These are phyloP conservation scores for Echinochloa phyllopogon DNA, from an alignment of 176 grass and related monocot species.

Conservation along the genomic window DNA sequence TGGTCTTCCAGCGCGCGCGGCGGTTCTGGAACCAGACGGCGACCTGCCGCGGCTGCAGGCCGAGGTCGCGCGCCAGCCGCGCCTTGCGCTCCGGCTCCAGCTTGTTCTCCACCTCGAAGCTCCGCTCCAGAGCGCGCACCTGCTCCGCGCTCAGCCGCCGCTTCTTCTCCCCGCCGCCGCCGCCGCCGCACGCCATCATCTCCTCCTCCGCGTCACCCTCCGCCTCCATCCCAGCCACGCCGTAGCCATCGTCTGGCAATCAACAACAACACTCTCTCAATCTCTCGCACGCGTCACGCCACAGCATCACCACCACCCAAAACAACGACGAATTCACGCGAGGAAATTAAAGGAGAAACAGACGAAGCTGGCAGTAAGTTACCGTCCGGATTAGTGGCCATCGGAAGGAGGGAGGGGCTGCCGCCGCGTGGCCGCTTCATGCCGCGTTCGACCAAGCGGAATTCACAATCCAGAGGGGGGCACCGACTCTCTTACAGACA, in stretches of 20 bases:
- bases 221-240: conserved; percentile 48
- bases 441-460: not conserved
- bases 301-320: not conserved
- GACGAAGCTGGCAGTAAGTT: not conserved
- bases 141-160: conserved; percentile 78
- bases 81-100: conserved; percentile 90
- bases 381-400: conserved; percentile 33
- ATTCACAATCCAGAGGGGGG: conserved; percentile 34
- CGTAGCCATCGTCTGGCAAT: conserved; percentile 42
- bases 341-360: not conserved
- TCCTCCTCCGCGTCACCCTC: conserved; percentile 48
- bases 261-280: conserved; percentile 1
- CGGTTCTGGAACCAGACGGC: conserved; percentile 99
- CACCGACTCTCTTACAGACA: not conserved
- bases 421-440: conserved; percentile 52
- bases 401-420: conserved; percentile 27
- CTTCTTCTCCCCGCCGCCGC: conserved; percentile 82
- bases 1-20: conserved; percentile 95
- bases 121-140: conserved; percentile 83
- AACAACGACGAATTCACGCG: not conserved
- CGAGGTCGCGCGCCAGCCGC: conserved; percentile 77
- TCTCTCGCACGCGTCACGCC: not conserved
- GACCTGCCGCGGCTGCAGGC: conserved; percentile 91
- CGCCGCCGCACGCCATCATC: conserved; percentile 48
- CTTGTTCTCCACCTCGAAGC: conserved; percentile 98